Evolutionary conservation across 2,329 filamentous ascomycete species (phyloP).

Genomic region (Colletotrichum eremochloae): DNA sequence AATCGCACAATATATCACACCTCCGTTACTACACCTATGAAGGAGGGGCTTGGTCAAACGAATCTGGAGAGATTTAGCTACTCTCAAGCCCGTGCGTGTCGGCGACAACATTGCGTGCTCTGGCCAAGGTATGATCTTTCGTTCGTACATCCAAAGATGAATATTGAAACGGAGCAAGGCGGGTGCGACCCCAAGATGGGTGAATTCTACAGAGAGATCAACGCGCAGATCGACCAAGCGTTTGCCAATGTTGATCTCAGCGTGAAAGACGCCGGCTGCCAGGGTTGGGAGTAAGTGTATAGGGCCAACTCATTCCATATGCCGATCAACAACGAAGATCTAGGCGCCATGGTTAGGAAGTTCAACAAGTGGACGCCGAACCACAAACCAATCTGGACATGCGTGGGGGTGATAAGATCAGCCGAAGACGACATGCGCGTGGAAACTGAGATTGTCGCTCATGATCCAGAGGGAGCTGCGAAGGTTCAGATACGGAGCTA

Average conservation of each 20-base stretch:
- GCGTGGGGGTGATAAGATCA: conserved; percentile 63
- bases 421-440: conserved; percentile 66
- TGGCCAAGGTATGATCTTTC: conserved; percentile 56
- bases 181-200: conserved; percentile 50
- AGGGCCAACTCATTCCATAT: conserved; percentile 61
- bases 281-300: conserved; percentile 69
- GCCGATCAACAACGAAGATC: conserved; percentile 55
- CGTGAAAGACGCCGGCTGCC: conserved; percentile 65
- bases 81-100: conserved; percentile 61
- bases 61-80: conserved; percentile 53
- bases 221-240: conserved; percentile 63
- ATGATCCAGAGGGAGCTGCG: conserved; percentile 53
- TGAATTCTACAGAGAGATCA: conserved; percentile 52
- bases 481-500: neutral
- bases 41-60: conserved; percentile 49
- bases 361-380: conserved; percentile 65
- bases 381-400: conserved; percentile 67
- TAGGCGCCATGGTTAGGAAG: conserved; percentile 59
- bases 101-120: conserved; percentile 61
- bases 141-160: no score
- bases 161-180: conserved; percentile 43
- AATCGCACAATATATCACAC: conserved; percentile 46
- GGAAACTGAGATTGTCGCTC: conserved; percentile 69
- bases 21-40: conserved; percentile 52
- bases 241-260: conserved; percentile 69